Percentiles rank a stretch among this genome's conserved stretches.
These are phyloP conservation scores for Aspergillus sclerotiicarbonarius DNA, from an alignment of 495 filamentous ascomycete species.

Conservation along the genomic window DNA sequence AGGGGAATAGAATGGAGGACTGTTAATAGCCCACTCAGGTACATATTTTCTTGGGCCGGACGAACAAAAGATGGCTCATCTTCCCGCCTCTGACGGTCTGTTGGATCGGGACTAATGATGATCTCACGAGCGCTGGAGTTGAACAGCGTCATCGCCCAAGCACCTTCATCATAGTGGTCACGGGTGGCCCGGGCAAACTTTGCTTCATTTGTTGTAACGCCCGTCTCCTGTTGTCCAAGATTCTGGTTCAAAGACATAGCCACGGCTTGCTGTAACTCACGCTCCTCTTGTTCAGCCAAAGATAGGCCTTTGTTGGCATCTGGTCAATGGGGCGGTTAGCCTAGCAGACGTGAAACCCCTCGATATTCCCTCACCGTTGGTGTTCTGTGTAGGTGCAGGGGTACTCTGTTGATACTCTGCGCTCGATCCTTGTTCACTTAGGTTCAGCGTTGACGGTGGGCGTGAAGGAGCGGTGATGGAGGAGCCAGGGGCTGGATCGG, in stretches of 20 bases:
- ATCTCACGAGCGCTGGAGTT: slow-evolving; percentile 57
- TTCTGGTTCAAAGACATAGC: slow-evolving; percentile 50
- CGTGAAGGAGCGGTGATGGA: slow-evolving; percentile 58
- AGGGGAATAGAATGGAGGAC: slow-evolving; percentile 85
- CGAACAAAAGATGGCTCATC: slow-evolving; percentile 71
- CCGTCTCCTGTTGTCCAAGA: slow-evolving; percentile 55
- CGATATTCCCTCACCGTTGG: slow-evolving; percentile 20
- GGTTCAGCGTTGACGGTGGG: slow-evolving; percentile 66
- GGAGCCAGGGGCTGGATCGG: slow-evolving; percentile 48
- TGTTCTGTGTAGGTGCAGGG: slow-evolving; percentile 18
- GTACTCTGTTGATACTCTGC: background rate
- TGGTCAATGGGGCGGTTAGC: slow-evolving; percentile 22
- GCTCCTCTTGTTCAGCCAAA: slow-evolving; percentile 53
- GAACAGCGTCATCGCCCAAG: slow-evolving; percentile 74
- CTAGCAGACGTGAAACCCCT: slow-evolving; percentile 1
- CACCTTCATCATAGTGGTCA: slow-evolving; percentile 63
- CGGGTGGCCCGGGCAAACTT: slow-evolving; percentile 74
- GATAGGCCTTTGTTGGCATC: slow-evolving; percentile 43
- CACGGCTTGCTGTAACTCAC: slow-evolving; percentile 57
- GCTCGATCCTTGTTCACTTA: slow-evolving; percentile 25
- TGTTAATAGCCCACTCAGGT: slow-evolving; percentile 67
- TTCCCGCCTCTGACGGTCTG: slow-evolving; percentile 56
- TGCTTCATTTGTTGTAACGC: slow-evolving; percentile 47
- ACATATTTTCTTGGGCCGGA: slow-evolving; percentile 56
- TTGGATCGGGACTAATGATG: slow-evolving; percentile 57